These are phyloP conservation scores for Phytopythium chamaehyphon DNA, from an alignment of 352 stramenopile genomes.

Conservation along the genomic window DNA sequence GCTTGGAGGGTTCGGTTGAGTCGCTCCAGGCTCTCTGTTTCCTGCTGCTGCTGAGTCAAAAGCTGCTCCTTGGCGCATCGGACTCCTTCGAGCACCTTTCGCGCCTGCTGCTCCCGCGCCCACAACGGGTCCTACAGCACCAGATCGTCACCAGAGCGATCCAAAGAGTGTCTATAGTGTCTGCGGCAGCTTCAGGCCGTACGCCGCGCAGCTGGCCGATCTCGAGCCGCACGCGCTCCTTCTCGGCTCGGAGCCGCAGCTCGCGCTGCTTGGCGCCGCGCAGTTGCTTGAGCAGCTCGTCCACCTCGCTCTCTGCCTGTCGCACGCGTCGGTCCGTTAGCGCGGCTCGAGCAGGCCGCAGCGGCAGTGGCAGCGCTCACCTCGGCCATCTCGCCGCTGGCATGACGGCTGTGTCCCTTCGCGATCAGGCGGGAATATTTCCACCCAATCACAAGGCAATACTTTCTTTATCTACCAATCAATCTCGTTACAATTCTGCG, in stretches of 20 bases:
- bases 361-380: neutral
- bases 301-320: conserved; percentile 44
- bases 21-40: conserved; percentile 23
- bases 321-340: too few species aligned
- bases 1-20: conserved; percentile 31
- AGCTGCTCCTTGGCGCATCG: conserved; percentile 25
- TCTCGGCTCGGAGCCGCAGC: conserved; percentile 58
- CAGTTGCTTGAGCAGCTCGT: conserved; percentile 53
- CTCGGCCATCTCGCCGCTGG: conserved; percentile 1
- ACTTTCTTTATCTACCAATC: conserved; percentile 10
- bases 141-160: too few species aligned
- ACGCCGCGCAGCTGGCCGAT: conserved; percentile 44
- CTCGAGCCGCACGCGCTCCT: conserved; percentile 56
- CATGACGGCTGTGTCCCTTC: conserved; percentile 1
- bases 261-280: conserved; percentile 53
- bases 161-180: too few species aligned
- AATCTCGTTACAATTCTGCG: neutral
- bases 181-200: too few species aligned
- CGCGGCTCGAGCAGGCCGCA: neutral
- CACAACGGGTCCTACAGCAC: conserved; percentile 30
- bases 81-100: conserved; percentile 36
- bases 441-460: neutral
- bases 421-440: neutral
- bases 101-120: conserved; percentile 38
- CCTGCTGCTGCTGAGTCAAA: conserved; percentile 23